Base-by-base conservation (phyloP, 108 stramenopile species). In the Schizochytrium sp. region DNA sequence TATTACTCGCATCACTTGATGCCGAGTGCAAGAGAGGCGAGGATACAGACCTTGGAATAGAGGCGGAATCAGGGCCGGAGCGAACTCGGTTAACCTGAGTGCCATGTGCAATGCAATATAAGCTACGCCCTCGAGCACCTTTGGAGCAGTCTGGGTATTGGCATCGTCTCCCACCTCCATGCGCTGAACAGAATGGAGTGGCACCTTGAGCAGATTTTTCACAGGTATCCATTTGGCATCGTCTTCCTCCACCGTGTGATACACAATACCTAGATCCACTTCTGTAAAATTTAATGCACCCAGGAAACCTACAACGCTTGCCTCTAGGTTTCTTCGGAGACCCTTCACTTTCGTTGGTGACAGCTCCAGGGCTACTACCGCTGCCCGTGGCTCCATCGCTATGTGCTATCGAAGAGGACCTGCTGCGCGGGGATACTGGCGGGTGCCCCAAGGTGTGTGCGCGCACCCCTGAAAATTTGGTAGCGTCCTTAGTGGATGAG, bases 91-190 rank as follows among this genome's bases (percentile, higher is more conserved):
- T 83, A 7, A 83, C 15, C 5, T 42, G 76, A 5, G 76, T 55
- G 76, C 47, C 47, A 40, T 83, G 76, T 10, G 76, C 47, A 28
- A 83, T 83, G 76, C 76, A 83, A 53, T 47, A 83, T 47, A 55
- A 38, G 53, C 50, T 55, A 47, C 28, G 49, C 50, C 76, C 76
- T 47, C 76, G 76, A n/a, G 76, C 76, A 40, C 76, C 76, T 53
- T 83, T 83, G 45, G 76, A 55, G 76, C 76, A 83, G 47, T 83
- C 53, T 46, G 76, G 47, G 40, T 38, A 83, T 42, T 83, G 76
- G 76, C 76, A 83, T n/a, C 76, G 76, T 42, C 55, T 83, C 0
- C 76, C 76, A 0, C 76, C 76, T n/a, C 76, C 76, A 40, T 83
- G 76, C 15, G 15, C 76, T 17, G 76, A 83, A 53, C 76, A 83